These are phyloP conservation scores for Galerina marginata DNA, from an alignment of 768 basidiomycete species.

Conservation along the genomic window DNA sequence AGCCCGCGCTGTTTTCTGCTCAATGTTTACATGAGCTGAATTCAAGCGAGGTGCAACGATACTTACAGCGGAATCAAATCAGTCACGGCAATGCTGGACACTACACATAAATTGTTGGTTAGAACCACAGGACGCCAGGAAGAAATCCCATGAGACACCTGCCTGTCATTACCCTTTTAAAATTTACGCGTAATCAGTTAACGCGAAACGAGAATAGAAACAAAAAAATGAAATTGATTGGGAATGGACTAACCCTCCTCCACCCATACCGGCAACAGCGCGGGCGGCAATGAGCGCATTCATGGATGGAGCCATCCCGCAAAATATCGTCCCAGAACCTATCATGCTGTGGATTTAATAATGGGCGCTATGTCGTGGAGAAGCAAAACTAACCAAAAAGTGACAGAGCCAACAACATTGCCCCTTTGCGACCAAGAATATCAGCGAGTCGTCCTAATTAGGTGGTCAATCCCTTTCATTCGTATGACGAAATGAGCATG, in stretches of 20 bases:
- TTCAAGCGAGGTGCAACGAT: slow-evolving; percentile 4
- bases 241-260: slow-evolving; percentile 73
- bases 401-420: slow-evolving; percentile 83
- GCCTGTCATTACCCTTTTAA: slow-evolving; percentile 80
- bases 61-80: slow-evolving; percentile 89
- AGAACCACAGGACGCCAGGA: slow-evolving; percentile 22
- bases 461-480: slow-evolving; percentile 21
- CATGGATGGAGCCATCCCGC: slow-evolving; percentile 90
- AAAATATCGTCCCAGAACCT: slow-evolving; percentile 85
- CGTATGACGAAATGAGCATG: slow-evolving; percentile 31
- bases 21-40: slow-evolving; percentile 9
- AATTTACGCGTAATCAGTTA: slow-evolving; percentile 28
- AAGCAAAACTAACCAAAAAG: slow-evolving; percentile 69
- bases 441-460: slow-evolving; percentile 78
- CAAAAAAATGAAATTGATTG: slow-evolving; percentile 17
- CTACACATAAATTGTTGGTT: slow-evolving; percentile 44
- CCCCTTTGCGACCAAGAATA: slow-evolving; percentile 83
- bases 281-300: slow-evolving; percentile 78
- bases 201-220: slow-evolving; percentile 26
- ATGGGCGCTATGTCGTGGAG: slow-evolving; percentile 11
- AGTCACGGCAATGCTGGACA: slow-evolving; percentile 81
- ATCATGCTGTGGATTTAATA: slow-evolving; percentile 10
- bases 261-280: slow-evolving; percentile 89
- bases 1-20: slow-evolving; percentile 82
- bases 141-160: slow-evolving; percentile 26